phyloP scores from a whole-genome alignment of 2,329 filamentous ascomycete genomes.

The Apiospora arundinis region DNA sequence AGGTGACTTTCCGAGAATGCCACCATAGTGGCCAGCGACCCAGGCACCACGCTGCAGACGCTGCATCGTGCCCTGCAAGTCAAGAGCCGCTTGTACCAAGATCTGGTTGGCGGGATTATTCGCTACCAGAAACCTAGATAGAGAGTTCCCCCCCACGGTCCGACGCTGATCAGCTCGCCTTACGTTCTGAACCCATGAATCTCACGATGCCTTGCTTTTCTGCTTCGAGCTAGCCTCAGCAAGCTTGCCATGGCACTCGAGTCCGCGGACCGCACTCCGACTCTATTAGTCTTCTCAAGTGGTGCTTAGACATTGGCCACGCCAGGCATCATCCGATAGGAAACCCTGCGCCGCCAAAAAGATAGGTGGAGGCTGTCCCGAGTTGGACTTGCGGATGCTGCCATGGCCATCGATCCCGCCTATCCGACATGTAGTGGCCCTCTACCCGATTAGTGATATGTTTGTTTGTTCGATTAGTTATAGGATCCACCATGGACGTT shows the following conservation, averaged over 20 bases:
- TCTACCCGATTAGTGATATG: not conserved
- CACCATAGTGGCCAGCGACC: not conserved
- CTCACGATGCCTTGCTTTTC: slow-evolving; percentile 5
- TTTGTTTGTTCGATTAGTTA: not conserved
- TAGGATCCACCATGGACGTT: not conserved
- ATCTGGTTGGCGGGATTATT: slow-evolving; percentile 22
- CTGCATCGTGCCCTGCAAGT: not conserved
- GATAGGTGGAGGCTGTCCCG: not conserved
- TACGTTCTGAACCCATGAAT: not conserved
- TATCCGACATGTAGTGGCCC: not conserved
- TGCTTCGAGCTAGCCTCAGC: not conserved
- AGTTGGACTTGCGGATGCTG: slow-evolving; percentile 11
- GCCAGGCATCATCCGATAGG: not conserved
- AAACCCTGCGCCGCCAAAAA: not conserved
- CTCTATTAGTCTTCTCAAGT: not conserved
- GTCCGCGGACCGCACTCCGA: slow-evolving; percentile 12
- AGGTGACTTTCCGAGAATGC: slow-evolving; percentile 19
- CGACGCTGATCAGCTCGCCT: not conserved
- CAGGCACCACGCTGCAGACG: not conserved
- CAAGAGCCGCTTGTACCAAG: slow-evolving; percentile 1
- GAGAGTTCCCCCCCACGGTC: not conserved
- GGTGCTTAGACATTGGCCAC: slow-evolving; percentile 14
- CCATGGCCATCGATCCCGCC: slow-evolving; percentile 6
- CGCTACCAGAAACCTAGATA: slow-evolving; percentile 11
- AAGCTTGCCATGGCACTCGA: not conserved